Base-by-base conservation (phyloP, 2,329 filamentous ascomycete species). In the Botryotinia calthae region DNA sequence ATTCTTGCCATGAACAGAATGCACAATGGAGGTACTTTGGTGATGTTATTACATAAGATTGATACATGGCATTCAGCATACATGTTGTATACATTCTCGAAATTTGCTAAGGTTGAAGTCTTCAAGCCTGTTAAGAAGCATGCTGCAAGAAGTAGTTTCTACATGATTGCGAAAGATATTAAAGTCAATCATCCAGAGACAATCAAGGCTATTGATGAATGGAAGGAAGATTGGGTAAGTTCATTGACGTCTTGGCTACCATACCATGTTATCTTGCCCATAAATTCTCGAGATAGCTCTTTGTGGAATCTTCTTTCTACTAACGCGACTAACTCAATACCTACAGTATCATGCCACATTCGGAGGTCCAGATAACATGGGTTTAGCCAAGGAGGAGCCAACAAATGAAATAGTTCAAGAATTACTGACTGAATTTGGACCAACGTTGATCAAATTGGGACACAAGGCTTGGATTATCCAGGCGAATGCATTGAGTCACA, bases 111-210 rank as follows among this genome's bases (percentile, higher is more conserved):
- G 1, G 69, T 79, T 9, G 59, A 75, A 31, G 59, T 76, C 2
- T 79, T 79, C 69, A 79, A 79, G 59, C 75, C 78, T n/a, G 25
- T n/a, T 20, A 74, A 46, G 44, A 74, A 73, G 51, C 78, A 79
- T 67, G 71, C 62, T 18, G 75, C 68, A 9, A 73, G 76, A 44
- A 76, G 73, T 10, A 77, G 76, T 12, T 79, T 79, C 61, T 79
- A 79, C 70, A 71, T 79, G 56, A 71, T 79, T 58, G 78, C 78
- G 12, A 77, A 75, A 61, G 61, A 77, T 67, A 73, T 78, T 7
- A 66, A 75, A 22, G 63, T 75, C 37, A 40, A 70, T 20, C 42
- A 62, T 31, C 58, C 73, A 18, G 73, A 70, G 20, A 76, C 76
- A 28, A 58, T 65, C 42, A 66, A 70, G 31, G 73, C 72, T 6